Evolutionary conservation across 2,329 filamentous ascomycete genomes (phyloP), one percentile per base, ranked within the genome.

Genomic region (Thermochaetoides dissita): DNA sequence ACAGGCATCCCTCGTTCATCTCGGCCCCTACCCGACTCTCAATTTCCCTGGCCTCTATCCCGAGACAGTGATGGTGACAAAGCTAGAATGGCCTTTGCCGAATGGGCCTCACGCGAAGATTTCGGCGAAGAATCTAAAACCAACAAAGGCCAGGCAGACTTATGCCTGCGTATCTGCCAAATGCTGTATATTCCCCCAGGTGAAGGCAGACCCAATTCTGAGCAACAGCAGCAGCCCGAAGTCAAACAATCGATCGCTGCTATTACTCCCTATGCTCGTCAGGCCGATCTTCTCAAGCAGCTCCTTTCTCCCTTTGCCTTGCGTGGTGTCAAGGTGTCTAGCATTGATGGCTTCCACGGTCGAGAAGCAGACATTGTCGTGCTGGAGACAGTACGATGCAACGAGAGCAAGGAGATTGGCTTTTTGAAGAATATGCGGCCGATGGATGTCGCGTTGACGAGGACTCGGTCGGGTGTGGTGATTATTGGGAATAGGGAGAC

Each of bases 331-430:
- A 54, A 63, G 37, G 53, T 65, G 1, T 61, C 55, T 2, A 66
- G 60, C 39, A 61, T 67, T 36, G 64, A 68, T 46, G 58, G 58
- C 3, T 68, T 63, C 45, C 63, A 68, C 41, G 64, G 62, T 1
- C 56, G 58, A 1, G 63, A 66, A 51, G 62, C 63, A 1, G 65
- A 67, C 37, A 53, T 67, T 30, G 51, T 67, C 2, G 55, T 68
- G 6, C 66, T 62, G 44, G 59, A 64, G 6, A 63, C 61, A 1
- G 63, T 65, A 6, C 53, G 64, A 7, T 65, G 61, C 45, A 68
- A 68, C 47, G 53, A 55, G 9, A 51, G 53, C 38, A 35, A 45
- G 5, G 54, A 65, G 7, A 58, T 65, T 44, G 63, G 65, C 0
- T 63, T 66, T 40, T 43, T 67, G 42, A 61, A 57, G 33, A 62